Percentiles rank a stretch among this genome's conserved stretches.
Conservation (phyloP, 345 rosid species). For the Sisymbrium altissimum region DNA sequence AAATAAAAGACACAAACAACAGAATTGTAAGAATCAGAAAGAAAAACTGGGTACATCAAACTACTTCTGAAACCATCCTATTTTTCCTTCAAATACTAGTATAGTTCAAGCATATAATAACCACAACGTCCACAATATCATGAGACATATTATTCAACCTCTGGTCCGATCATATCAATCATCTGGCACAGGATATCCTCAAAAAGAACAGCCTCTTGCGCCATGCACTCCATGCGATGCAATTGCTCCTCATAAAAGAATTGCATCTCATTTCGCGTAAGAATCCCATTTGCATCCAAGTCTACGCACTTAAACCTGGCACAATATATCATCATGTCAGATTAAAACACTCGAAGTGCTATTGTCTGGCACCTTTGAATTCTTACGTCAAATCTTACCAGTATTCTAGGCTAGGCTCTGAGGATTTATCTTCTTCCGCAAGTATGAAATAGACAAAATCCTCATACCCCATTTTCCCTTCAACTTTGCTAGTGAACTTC, state of each 20-base stretch:
- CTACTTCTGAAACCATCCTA: not conserved
- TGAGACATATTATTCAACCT: slow-evolving; percentile 45
- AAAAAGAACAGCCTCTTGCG: slow-evolving; percentile 90
- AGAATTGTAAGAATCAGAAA: not conserved
- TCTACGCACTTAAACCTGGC: slow-evolving; percentile 90
- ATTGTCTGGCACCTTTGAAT: not conserved
- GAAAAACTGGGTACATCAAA: not conserved
- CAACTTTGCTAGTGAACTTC: slow-evolving; percentile 78
- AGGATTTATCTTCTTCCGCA: slow-evolving; percentile 90
- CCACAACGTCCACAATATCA: not conserved
- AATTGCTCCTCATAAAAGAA: slow-evolving; percentile 94
- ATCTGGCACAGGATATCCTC: slow-evolving; percentile 96
- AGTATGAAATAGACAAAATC: slow-evolving; percentile 91
- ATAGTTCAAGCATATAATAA: not conserved
- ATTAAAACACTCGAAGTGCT: not conserved
- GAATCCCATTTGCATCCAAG: slow-evolving; percentile 87
- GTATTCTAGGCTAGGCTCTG: slow-evolving; percentile 91
- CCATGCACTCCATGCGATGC: slow-evolving; percentile 99
- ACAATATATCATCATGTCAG: slow-evolving; percentile 22
- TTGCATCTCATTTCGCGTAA: slow-evolving; percentile 85
- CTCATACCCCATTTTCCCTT: slow-evolving; percentile 96
- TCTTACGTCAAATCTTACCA: slow-evolving; percentile 46
- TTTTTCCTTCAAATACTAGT: not conserved
- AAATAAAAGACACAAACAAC: slow-evolving; percentile 3
- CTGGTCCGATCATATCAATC: slow-evolving; percentile 92